phyloP scores from a whole-genome alignment of 768 basidiomycete genomes.

The Boletus sensibilis region DNA sequence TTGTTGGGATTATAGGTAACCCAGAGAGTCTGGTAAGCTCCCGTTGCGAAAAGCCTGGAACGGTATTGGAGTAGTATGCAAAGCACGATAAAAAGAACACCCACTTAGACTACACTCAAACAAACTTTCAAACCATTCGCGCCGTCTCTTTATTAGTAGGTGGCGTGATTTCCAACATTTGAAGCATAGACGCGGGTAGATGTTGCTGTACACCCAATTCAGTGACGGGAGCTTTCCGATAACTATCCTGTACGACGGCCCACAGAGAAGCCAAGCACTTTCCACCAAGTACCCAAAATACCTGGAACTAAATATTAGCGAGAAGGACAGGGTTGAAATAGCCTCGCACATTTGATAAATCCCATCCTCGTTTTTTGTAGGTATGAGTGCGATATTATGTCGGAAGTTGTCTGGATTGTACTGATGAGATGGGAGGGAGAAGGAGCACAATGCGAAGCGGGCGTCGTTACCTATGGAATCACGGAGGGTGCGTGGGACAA shows the following conservation, averaged over 20 bases:
- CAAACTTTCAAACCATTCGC: slow-evolving; percentile 62
- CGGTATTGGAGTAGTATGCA: neutral
- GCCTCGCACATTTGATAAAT: neutral
- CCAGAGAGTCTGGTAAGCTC: slow-evolving; percentile 56
- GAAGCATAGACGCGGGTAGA: slow-evolving; percentile 58
- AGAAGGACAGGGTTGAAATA: slow-evolving; percentile 37
- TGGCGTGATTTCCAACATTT: slow-evolving; percentile 52
- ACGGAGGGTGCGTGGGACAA: too few species aligned
- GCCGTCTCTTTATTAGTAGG: slow-evolving; percentile 55
- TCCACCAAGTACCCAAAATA: slow-evolving; percentile 35
- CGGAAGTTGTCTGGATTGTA: slow-evolving; percentile 73
- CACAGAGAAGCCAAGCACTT: slow-evolving; percentile 66
- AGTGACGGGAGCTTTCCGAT: slow-evolving; percentile 44
- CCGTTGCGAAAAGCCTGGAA: slow-evolving; percentile 50
- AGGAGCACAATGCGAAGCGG: too few species aligned
- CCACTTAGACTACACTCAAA: slow-evolving; percentile 55
- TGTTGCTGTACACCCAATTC: slow-evolving; percentile 68
- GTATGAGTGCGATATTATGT: neutral
- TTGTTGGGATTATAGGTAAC: slow-evolving; percentile 52
- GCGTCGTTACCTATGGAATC: too few species aligned
- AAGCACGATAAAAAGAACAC: slow-evolving; percentile 18
- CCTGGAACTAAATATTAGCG: neutral
- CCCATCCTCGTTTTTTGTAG: neutral
- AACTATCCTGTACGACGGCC: too few species aligned
- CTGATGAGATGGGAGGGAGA: too few species aligned